phyloP scores from a whole-genome alignment of 106 monocot species.

The Dioscorea dumetorum region DNA sequence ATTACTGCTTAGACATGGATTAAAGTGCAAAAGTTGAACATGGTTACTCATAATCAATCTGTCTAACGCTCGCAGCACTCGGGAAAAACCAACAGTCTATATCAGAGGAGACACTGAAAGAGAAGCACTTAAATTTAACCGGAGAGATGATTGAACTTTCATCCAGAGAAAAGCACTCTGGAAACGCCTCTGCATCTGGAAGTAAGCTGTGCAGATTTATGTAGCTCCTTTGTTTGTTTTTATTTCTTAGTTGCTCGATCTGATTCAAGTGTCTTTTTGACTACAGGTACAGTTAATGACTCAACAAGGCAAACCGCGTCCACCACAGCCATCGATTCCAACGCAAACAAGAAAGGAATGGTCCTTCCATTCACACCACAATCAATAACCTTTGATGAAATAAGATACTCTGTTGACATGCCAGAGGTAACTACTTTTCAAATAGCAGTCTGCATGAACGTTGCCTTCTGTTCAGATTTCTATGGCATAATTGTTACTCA shows the following conservation, averaged over 20 bases:
- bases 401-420: conserved; percentile 64
- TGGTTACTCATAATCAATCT: background rate
- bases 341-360: conserved; percentile 31
- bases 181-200: background rate
- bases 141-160: conserved; percentile 11
- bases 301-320: background rate
- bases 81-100: conserved; percentile 14
- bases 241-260: background rate
- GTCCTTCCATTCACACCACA: conserved; percentile 49
- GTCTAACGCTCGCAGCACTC: conserved; percentile 13
- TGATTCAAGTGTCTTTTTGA: too few species aligned
- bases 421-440: conserved; percentile 28
- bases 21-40: background rate
- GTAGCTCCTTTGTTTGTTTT: background rate
- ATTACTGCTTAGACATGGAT: background rate
- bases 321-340: background rate
- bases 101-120: conserved; percentile 23
- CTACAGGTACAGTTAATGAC: background rate
- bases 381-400: conserved; percentile 41
- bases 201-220: background rate
- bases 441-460: background rate
- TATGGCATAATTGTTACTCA: too few species aligned
- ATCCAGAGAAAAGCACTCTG: background rate
- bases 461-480: background rate
- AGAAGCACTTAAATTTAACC: conserved; percentile 17